Conservation (phyloP, 441 rosid genomes). For the Arabidopsis lyrata region DNA sequence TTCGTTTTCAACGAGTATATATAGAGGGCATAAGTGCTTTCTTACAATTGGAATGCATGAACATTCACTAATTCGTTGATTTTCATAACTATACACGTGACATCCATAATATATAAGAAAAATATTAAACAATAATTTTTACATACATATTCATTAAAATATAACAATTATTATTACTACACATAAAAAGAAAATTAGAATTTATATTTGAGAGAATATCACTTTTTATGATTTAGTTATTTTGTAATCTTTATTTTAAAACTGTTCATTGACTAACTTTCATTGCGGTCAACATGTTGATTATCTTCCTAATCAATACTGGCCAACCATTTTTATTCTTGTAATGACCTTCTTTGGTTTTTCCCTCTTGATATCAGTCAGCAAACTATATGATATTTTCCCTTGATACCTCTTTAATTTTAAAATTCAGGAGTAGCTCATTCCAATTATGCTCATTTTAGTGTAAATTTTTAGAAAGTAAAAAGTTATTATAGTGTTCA, state of each 20-base stretch:
- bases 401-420: background rate
- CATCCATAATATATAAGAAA: slow-evolving; percentile 2
- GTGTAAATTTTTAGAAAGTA: background rate
- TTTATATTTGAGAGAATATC: background rate
- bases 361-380: background rate
- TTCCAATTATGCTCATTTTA: background rate
- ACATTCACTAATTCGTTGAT: slow-evolving; percentile 33
- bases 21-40: background rate
- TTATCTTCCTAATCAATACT: slow-evolving; percentile 21
- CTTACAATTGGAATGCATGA: slow-evolving; percentile 28
- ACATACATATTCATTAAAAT: background rate
- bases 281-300: background rate
- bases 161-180: background rate
- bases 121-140: background rate
- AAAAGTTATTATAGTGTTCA: background rate
- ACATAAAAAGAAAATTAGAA: background rate
- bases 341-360: slow-evolving; percentile 3
- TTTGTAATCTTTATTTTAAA: background rate
- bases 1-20: slow-evolving; percentile 20
- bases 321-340: background rate
- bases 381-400: background rate
- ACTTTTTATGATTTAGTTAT: background rate
- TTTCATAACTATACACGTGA: slow-evolving; percentile 1
- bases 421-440: background rate
- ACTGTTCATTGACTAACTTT: background rate